phyloP scores from a whole-genome alignment of 164 flowering plant species.

The Kalanchoe fedtschenkoi region DNA sequence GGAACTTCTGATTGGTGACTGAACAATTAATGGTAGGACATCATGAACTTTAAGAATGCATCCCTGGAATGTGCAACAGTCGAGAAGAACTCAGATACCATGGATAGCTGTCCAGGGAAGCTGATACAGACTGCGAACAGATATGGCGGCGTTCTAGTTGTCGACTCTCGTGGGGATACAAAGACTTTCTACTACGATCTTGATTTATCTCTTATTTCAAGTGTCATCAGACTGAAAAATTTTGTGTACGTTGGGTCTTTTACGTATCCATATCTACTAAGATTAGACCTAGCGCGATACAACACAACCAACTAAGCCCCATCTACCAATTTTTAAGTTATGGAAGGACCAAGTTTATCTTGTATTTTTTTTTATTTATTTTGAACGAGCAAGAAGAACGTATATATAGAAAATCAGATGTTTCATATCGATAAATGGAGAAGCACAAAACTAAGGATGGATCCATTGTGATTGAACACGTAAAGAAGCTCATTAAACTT shows the following conservation, averaged over 20 bases:
- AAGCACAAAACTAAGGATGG: no score
- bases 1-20: not conserved
- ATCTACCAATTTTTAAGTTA: not conserved
- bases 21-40: constrained; percentile 15
- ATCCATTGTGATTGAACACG: no score
- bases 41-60: constrained; percentile 11
- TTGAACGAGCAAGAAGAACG: no score
- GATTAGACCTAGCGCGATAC: not conserved
- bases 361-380: not conserved
- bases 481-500: no score
- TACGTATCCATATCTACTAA: not conserved
- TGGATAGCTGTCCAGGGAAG: constrained; percentile 14
- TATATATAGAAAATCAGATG: no score
- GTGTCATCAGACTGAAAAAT: constrained; percentile 27
- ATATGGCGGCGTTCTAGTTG: constrained; percentile 36
- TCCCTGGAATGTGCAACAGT: constrained; percentile 19
- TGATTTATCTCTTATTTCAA: constrained; percentile 15
- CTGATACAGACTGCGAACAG: constrained; percentile 7
- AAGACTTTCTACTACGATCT: constrained; percentile 35
- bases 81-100: constrained; percentile 25
- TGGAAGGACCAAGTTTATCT: not conserved
- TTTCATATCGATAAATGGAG: no score
- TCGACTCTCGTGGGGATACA: constrained; percentile 52
- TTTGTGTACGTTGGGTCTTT: not conserved
- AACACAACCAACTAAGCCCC: not conserved